phyloP scores from a whole-genome alignment of 768 basidiomycete genomes.

The Dentipellis fragilis region DNA sequence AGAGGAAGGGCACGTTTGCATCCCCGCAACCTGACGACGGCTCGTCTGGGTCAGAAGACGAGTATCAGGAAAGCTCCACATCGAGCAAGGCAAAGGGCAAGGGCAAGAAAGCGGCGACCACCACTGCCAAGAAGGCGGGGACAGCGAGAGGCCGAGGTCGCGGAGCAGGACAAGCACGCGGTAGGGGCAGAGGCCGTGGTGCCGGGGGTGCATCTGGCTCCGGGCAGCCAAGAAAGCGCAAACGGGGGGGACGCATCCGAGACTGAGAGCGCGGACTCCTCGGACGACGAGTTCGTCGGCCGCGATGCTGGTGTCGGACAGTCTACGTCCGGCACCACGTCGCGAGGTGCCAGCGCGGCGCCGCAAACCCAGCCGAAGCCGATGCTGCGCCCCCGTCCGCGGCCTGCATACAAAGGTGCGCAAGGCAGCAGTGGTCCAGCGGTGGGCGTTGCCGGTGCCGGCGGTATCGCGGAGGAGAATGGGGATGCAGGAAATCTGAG shows the following conservation, averaged over 20 bases:
- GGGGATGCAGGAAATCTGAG: background rate
- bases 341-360: slow-evolving; percentile 15
- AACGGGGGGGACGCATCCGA: slow-evolving; percentile 8
- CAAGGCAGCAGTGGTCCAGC: too few relatives aligned
- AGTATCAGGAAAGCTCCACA: background rate
- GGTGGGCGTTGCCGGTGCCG: too few relatives aligned
- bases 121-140: background rate
- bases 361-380: slow-evolving; percentile 9
- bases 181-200: slow-evolving; percentile 5
- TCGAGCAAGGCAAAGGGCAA: background rate
- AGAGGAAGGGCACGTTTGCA: slow-evolving; percentile 15
- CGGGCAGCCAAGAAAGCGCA: slow-evolving; percentile 10
- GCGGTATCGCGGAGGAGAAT: background rate
- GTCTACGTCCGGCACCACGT: background rate
- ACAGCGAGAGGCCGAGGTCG: background rate
- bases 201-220: background rate
- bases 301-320: background rate
- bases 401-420: slow-evolving; percentile 6
- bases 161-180: slow-evolving; percentile 2
- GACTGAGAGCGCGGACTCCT: slow-evolving; percentile 1
- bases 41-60: background rate
- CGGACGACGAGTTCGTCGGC: background rate
- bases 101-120: background rate
- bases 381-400: slow-evolving; percentile 5
- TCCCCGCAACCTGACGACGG: background rate